Evolutionary conservation across 1,284 basidiomycete genomes (phyloP), one percentile per base, ranked within the genome.

Genomic region (Mycosarcoma mackinlayi): DNA sequence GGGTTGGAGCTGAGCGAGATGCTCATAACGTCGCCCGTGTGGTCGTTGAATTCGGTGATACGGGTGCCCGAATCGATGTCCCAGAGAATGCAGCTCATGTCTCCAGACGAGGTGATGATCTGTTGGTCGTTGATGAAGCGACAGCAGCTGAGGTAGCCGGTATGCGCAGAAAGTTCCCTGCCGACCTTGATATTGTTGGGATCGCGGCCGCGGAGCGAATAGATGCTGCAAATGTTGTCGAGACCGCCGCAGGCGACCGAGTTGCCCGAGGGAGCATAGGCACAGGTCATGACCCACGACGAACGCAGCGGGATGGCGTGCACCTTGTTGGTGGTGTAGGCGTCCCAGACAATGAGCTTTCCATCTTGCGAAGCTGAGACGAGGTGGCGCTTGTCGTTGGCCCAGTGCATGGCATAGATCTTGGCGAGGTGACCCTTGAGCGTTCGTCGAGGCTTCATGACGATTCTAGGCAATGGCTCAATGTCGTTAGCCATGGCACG

Each of bases 81-180:
- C 95, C 96, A 98, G 35, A 98, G 88, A 93, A 98, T 98, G 84
- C 96, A 98, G 37, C 94, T 96, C 94, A 98, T 98, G 84, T 98
- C 95, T 63, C 95, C 95, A 18, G 94, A 97, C 71, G 89, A 91
- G 27, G 95, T 98, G 65, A 98, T 89, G 78, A 98, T 97, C 87
- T 98, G 94, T 62, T 94, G 88, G 85, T 98, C 96, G 82, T 93
- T 97, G 86, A 98, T 89, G 86, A 98, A 98, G 38, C 95, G 90
- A 85, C 95, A 98, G 87, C 95, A 98, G 78, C 90, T 92, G 75
- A 98, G 89, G 84, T 98, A 98, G 30, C 96, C 95, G 16, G 94
- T 94, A 84, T 98, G 95, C 28, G 94, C 95, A 85, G 91, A 92
- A 56, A 98, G 86, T 86, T 98, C 95, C 48, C 94, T 88, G 7